A percentile compares a stretch with the other conserved stretches of the same genome.
These are phyloP conservation scores for Lithospermum erythrorhizon DNA, from an alignment of 257 asterid species.

Conservation along the genomic window DNA sequence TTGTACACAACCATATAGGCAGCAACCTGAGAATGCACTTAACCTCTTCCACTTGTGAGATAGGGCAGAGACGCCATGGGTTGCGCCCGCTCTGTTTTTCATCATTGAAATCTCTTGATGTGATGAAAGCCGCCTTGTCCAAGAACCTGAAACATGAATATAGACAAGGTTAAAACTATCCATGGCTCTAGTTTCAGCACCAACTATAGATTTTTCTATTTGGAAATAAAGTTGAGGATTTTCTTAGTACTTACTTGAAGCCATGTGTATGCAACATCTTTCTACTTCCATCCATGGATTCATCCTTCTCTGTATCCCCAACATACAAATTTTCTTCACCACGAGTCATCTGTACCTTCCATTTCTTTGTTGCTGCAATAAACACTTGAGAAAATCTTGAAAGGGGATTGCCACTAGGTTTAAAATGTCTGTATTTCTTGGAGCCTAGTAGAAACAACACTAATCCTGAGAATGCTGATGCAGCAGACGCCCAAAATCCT, in stretches of 20 bases:
- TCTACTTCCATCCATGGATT: constrained; percentile 22
- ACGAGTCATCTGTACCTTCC: constrained; percentile 19
- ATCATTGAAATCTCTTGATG: constrained; percentile 41
- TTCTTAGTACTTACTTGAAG: constrained; percentile 46
- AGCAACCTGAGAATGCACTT: constrained; percentile 68
- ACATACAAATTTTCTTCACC: constrained; percentile 31
- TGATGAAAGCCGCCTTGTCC: constrained; percentile 69
- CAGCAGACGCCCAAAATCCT: constrained; percentile 88
- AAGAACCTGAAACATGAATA: constrained; percentile 35
- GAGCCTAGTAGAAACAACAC: constrained; percentile 67
- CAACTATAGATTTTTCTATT: too few species aligned
- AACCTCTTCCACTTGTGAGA: constrained; percentile 94
- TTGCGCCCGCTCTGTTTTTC: constrained; percentile 27
- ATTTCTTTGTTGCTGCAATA: constrained; percentile 60
- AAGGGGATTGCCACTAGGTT: constrained; percentile 74
- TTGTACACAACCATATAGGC: constrained; percentile 97
- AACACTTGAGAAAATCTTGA: constrained; percentile 67
- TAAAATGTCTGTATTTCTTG: constrained; percentile 57
- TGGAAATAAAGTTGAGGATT: not conserved
- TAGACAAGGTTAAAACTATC: too few species aligned
- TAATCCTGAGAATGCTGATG: constrained; percentile 65
- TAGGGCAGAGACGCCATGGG: constrained; percentile 77
- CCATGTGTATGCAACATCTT: constrained; percentile 83
- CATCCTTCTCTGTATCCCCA: constrained; percentile 15
- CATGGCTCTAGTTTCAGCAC: too few species aligned